Conservation (phyloP, 176 grass and related monocot genomes). For the Calamus simplicifolius region DNA sequence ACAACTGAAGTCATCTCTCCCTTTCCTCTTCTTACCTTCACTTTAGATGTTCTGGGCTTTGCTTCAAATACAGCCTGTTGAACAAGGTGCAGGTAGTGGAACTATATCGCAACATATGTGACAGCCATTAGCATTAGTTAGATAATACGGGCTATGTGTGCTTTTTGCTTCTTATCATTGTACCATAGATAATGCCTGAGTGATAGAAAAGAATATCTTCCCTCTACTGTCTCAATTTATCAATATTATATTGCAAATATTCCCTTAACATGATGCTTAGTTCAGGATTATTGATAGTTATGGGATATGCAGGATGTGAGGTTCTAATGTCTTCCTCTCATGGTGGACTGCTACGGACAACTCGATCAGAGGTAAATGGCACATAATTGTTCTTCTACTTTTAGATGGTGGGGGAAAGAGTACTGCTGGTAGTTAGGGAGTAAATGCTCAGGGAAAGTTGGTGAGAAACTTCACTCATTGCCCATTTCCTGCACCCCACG, state of each 20-base stretch:
- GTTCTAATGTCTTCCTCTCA: not conserved
- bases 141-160: constrained; percentile 18
- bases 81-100: too few relatives aligned
- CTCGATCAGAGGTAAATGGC: not conserved
- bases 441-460: not conserved
- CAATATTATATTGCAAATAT: too few relatives aligned
- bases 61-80: too few relatives aligned
- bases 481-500: constrained; percentile 4
- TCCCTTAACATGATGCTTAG: not conserved
- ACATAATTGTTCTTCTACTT: too few relatives aligned
- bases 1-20: not conserved
- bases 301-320: not conserved
- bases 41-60: too few relatives aligned
- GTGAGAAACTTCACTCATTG: not conserved
- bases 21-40: not conserved
- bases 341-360: not conserved
- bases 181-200: constrained; percentile 20
- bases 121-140: constrained; percentile 11
- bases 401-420: too few relatives aligned
- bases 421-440: too few relatives aligned
- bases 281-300: not conserved
- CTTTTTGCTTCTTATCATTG: constrained; percentile 23
- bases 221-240: not conserved
- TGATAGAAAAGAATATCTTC: constrained; percentile 1
- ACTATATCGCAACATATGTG: too few relatives aligned